Conservation (phyloP, 352 stramenopile species). For the Phytophthora cryptogea region DNA sequence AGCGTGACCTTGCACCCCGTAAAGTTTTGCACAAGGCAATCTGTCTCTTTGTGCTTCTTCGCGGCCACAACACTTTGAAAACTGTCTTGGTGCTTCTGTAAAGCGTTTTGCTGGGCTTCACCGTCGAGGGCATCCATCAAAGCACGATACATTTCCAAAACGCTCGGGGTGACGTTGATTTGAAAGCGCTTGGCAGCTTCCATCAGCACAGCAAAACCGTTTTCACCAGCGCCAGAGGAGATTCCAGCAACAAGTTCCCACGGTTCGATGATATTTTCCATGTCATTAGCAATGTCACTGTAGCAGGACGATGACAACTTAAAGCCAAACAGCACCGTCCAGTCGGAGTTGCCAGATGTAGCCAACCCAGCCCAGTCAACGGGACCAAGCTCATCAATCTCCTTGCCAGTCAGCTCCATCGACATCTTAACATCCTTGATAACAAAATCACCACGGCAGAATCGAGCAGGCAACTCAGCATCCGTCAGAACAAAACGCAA, state of each 20-base stretch:
- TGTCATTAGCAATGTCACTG: conserved; percentile 66
- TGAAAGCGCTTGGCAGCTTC: conserved; percentile 76
- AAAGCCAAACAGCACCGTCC: conserved; percentile 64
- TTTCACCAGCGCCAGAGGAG: conserved; percentile 57
- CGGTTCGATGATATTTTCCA: conserved; percentile 77
- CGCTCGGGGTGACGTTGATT: conserved; percentile 72
- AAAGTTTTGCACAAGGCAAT: conserved; percentile 76
- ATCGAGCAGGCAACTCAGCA: conserved; percentile 52
- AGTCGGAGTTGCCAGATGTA: conserved; percentile 60
- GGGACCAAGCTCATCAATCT: conserved; percentile 56
- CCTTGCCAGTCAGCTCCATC: conserved; percentile 50
- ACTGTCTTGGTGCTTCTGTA: conserved; percentile 71
- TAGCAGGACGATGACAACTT: conserved; percentile 75
- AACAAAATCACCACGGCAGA: conserved; percentile 67
- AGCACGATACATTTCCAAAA: conserved; percentile 77
- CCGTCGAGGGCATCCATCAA: conserved; percentile 80
- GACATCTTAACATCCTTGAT: conserved; percentile 65
- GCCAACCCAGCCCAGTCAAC: conserved; percentile 60
- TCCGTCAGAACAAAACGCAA: conserved; percentile 67
- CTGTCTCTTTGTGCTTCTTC: conserved; percentile 43
- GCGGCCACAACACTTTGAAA: conserved; percentile 44
- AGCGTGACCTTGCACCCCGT: conserved; percentile 66
- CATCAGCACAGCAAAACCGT: conserved; percentile 62
- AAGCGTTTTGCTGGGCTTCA: conserved; percentile 57
- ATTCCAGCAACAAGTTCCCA: conserved; percentile 67